Base-by-base conservation (phyloP, 1,284 basidiomycete species). In the Schizophyllum amplum region DNA sequence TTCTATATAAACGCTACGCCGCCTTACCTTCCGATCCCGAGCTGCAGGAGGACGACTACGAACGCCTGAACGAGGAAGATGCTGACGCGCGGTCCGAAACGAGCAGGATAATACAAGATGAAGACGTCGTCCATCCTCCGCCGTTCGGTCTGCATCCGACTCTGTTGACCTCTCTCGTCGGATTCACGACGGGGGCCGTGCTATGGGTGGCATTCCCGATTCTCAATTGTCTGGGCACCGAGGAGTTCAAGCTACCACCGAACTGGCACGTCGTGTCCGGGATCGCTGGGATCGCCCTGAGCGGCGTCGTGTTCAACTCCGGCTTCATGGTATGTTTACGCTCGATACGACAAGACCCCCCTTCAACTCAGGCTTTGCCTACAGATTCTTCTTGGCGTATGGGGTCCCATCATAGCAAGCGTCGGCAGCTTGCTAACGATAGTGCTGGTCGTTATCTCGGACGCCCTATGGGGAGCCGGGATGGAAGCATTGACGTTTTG, bases 401-500 rank as follows among this genome's bases (percentile, higher is more conserved):
- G 90, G 91, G 92, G 92, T 5, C 90, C 92, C 1, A 83, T 94
- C 50, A 79, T 92, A 53, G 83, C 83, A n/a, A 90, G 88, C 6
- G 90, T 93, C 47, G 90, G 90, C 50, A 89, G 80, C 68, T 76
- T 94, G 20, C 76, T 92, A 53, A 93, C 92, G 5, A 92, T 93
- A 62, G 86, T 93, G 24, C 77, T 94, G 51, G 86, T 91, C 24
- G 81, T 90, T 57, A 64, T 88, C 21, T 84, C 84, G 24, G 91
- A 94, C 68, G 72, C 85, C 24, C 63, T 83, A 22, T 82, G 90
- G 57, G 83, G 85, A 17, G 75, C 77, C 50, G 80, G 79, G 1
- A 63, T 75, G 46, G 75, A 81, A 50, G 74, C 76, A 3, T 65
- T 90, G 57, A 89, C 83, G 0, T 50, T 80, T 9, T 85, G 84